These are phyloP conservation scores for Linum trigynum DNA, from an alignment of 345 rosid species.

Conservation along the genomic window DNA sequence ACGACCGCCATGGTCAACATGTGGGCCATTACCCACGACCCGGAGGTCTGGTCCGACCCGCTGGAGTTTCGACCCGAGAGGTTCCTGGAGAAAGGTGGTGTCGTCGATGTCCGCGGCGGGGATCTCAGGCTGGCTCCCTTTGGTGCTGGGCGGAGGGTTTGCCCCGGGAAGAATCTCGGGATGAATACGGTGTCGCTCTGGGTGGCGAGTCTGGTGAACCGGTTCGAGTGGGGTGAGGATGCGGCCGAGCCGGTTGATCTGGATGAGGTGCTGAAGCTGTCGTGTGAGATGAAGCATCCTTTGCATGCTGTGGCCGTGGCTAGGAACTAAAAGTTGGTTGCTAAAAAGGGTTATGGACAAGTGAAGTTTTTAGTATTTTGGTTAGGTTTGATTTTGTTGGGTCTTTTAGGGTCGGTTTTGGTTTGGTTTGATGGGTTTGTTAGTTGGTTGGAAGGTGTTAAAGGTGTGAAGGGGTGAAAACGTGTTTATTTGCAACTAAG, in stretches of 20 bases:
- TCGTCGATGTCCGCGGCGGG: slow-evolving; percentile 29
- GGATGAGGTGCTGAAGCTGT: slow-evolving; percentile 31
- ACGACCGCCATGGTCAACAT: slow-evolving; percentile 52
- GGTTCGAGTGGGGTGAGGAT: slow-evolving; percentile 35
- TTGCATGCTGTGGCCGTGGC: slow-evolving; percentile 28
- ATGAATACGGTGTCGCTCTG: slow-evolving; percentile 32
- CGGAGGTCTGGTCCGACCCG: slow-evolving; percentile 33
- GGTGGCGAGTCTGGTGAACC: slow-evolving; percentile 37
- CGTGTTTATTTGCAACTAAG: too few relatives aligned
- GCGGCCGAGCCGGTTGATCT: slow-evolving; percentile 27
- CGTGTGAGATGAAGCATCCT: slow-evolving; percentile 46
- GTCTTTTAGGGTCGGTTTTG: too few relatives aligned
- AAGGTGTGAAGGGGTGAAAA: too few relatives aligned
- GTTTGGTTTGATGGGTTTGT: too few relatives aligned
- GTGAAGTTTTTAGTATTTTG: too few relatives aligned
- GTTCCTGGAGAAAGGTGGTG: slow-evolving; percentile 23
- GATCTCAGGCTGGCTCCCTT: slow-evolving; percentile 47
- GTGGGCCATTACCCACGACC: slow-evolving; percentile 57
- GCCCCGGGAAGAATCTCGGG: slow-evolving; percentile 47
- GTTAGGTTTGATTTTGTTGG: too few relatives aligned
- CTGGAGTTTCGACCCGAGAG: slow-evolving; percentile 31
- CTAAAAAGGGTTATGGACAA: too few relatives aligned
- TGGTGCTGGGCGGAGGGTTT: slow-evolving; percentile 54
- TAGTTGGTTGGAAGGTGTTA: too few relatives aligned
- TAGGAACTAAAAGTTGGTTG: neutral